Percentiles rank a stretch among this genome's conserved stretches.
These are phyloP conservation scores for Puccinia hordei DNA, from an alignment of 1,284 basidiomycete genomes.

Conservation along the genomic window DNA sequence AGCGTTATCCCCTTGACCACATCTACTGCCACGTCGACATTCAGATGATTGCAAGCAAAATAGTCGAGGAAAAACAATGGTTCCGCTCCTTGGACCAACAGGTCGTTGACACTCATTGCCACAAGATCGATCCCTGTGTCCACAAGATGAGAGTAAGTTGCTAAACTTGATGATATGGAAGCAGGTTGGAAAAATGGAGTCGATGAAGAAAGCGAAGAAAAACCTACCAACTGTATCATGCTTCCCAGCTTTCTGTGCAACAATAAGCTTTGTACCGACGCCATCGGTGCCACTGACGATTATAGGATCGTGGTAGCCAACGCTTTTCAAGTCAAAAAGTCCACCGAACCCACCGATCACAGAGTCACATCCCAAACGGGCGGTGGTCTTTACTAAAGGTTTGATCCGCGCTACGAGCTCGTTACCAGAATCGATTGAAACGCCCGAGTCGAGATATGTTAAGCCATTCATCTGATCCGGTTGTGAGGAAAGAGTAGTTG, in stretches of 20 bases:
- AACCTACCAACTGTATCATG: conserved; percentile 75
- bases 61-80: conserved; percentile 98
- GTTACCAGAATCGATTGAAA: conserved; percentile 93
- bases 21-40: conserved; percentile 75
- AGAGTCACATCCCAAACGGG: conserved; percentile 82
- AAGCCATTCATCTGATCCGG: conserved; percentile 60
- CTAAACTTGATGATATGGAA: conserved; percentile 62
- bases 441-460: conserved; percentile 92
- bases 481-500: conserved; percentile 65
- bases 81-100: conserved; percentile 96
- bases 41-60: conserved; percentile 89
- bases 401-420: conserved; percentile 90
- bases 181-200: not conserved
- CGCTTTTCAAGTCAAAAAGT: conserved; percentile 90
- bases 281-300: conserved; percentile 96
- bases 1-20: conserved; percentile 91
- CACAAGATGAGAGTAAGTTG: not conserved
- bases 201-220: not conserved
- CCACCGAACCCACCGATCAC: conserved; percentile 98
- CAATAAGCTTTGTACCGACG: conserved; percentile 91
- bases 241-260: conserved; percentile 81
- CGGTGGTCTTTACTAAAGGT: conserved; percentile 85
- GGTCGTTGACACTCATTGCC: conserved; percentile 98
- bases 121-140: conserved; percentile 80
- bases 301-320: conserved; percentile 76